Percentiles rank a stretch among this genome's conserved stretches.
Conservation (phyloP, 1,139 yeast genomes). For the Yamadazyma trypodendri region DNA sequence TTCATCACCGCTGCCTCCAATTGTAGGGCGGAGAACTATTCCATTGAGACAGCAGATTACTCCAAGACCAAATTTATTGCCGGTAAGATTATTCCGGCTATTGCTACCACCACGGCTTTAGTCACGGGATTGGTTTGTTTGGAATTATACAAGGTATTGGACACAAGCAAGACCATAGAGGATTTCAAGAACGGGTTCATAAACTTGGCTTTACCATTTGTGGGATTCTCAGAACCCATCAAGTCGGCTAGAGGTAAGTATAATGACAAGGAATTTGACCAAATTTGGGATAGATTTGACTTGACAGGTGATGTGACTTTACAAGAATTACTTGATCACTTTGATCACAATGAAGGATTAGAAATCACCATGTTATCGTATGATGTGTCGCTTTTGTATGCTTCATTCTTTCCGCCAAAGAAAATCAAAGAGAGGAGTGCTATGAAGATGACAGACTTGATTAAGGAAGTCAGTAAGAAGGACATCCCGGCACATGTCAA, state of each 20-base stretch:
- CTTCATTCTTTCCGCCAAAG: conserved; percentile 91
- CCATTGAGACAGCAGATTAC: conserved; percentile 75
- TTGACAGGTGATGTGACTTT: conserved; percentile 76
- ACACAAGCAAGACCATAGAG: conserved; percentile 69
- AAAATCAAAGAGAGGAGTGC: conserved; percentile 76
- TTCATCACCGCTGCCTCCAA: conserved; percentile 97
- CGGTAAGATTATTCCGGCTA: conserved; percentile 96
- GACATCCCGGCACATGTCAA: conserved; percentile 74
- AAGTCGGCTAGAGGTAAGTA: conserved; percentile 80
- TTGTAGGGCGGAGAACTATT: conserved; percentile 89
- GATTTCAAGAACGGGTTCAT: conserved; percentile 92
- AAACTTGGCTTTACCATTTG: conserved; percentile 91
- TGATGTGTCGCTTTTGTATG: conserved; percentile 86
- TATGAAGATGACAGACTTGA: conserved; percentile 68
- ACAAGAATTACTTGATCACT: conserved; percentile 70
- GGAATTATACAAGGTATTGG: conserved; percentile 89
- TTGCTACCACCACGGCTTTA: conserved; percentile 96
- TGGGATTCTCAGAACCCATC: conserved; percentile 96
- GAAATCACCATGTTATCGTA: conserved; percentile 89
- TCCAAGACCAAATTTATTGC: conserved; percentile 81
- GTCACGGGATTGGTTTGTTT: conserved; percentile 93
- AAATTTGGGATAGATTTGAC: conserved; percentile 94
- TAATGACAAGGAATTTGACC: conserved; percentile 77
- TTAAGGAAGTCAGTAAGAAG: conserved; percentile 80
- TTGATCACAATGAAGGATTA: conserved; percentile 78